phyloP scores from a whole-genome alignment of 148 eudicot species.

The Hydrangea macrophylla region DNA sequence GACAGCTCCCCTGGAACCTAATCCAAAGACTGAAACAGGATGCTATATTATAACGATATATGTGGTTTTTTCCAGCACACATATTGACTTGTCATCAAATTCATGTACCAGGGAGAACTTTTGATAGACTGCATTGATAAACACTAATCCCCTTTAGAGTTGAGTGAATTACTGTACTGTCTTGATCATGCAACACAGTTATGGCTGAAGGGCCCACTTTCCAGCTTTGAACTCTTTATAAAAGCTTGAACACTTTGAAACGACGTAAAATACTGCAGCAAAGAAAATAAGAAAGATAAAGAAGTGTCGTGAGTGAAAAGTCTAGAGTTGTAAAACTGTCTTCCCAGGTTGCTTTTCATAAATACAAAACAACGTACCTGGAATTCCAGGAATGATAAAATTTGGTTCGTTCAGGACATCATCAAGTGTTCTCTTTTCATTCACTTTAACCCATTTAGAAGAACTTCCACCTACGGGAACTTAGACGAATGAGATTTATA shows the following conservation, averaged over 20 bases:
- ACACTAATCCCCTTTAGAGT: not conserved
- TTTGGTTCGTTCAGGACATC: constrained; percentile 62
- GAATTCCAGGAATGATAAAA: constrained; percentile 70
- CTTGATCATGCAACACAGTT: not conserved
- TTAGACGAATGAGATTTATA: constrained; percentile 3
- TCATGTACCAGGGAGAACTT: not conserved
- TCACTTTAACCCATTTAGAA: constrained; percentile 69
- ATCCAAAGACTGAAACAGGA: not conserved
- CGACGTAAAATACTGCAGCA: constrained; percentile 73
- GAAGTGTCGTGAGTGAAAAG: not conserved
- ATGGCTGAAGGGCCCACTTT: constrained; percentile 57
- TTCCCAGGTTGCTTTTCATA: not conserved
- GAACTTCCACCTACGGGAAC: constrained; percentile 39
- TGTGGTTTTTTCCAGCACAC: too few species aligned
- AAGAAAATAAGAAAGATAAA: constrained; percentile 6
- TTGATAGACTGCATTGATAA: not conserved
- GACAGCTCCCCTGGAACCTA: too few species aligned
- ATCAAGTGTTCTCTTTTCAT: constrained; percentile 70
- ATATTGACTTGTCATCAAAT: not conserved
- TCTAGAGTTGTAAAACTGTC: not conserved
- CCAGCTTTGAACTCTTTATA: constrained; percentile 76
- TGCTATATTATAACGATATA: not conserved
- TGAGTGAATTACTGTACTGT: not conserved
- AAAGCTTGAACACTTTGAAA: constrained; percentile 65
- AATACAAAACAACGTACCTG: constrained; percentile 46